Evolutionary conservation across 352 stramenopile genomes (phyloP).

Genomic region (Peronospora belbahrii): DNA sequence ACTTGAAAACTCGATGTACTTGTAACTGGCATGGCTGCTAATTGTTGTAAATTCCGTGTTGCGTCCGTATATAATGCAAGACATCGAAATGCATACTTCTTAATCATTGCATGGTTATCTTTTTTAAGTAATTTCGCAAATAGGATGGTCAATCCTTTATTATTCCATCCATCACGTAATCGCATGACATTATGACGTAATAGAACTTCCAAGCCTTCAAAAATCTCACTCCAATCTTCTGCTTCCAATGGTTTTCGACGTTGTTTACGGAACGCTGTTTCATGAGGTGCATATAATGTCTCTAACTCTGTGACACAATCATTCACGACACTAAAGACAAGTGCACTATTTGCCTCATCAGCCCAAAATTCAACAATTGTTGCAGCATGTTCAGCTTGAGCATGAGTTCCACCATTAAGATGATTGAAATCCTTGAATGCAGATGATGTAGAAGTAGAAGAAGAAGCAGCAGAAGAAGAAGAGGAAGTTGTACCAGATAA

Average conservation of each 20-base stretch:
- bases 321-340: slow-evolving; percentile 72
- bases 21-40: slow-evolving; percentile 34
- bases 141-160: slow-evolving; percentile 69
- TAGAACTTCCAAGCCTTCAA: slow-evolving; percentile 79
- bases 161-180: slow-evolving; percentile 77
- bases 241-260: slow-evolving; percentile 76
- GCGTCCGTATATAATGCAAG: slow-evolving; percentile 77
- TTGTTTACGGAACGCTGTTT: slow-evolving; percentile 74
- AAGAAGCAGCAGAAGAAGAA: too few relatives aligned
- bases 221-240: slow-evolving; percentile 86
- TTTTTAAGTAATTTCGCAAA: slow-evolving; percentile 80
- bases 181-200: slow-evolving; percentile 61
- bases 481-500: slow-evolving; percentile 28
- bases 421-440: too few relatives aligned
- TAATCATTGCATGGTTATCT: slow-evolving; percentile 85
- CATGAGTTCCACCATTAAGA: slow-evolving; percentile 7
- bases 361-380: slow-evolving; percentile 71
- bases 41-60: slow-evolving; percentile 60
- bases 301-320: slow-evolving; percentile 82
- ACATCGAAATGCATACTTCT: slow-evolving; percentile 85
- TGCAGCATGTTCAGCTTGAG: slow-evolving; percentile 35
- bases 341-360: slow-evolving; percentile 52
- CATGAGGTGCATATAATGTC: slow-evolving; percentile 72
- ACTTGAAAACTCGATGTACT: slow-evolving; percentile 30
- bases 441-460: too few relatives aligned